Base-by-base conservation (phyloP, 306 rosid genomes). In the Cyamopsis tetragonoloba region DNA sequence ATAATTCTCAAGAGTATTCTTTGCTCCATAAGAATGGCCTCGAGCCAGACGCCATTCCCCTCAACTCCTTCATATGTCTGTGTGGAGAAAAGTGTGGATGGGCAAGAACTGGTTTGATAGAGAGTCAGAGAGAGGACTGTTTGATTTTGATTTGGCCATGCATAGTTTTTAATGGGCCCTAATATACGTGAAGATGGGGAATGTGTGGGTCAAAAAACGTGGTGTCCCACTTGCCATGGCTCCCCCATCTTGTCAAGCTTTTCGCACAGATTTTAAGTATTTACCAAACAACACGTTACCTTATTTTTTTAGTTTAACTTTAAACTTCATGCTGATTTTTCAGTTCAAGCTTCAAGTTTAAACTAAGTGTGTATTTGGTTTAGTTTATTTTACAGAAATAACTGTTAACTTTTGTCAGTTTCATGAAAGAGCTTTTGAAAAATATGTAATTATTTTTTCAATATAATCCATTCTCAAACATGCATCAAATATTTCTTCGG, bases 31-130 rank as follows among this genome's bases (percentile, higher is more conserved):
- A 39, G 70, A 80, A 79, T 72, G 87, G 84, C 83, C 81, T 90
- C 99, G 97, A 90, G 86, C 95, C 97, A 88, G 89, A 83, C 96
- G 80, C 72, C 95, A 85, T 90, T 88, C 90, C 88, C 96, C 99
- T 83, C 86, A 93, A 80, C 96, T 70, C 62, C 26, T 69, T 79
- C 66, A 41, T 63, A 58, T 57, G 66, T 28, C 14, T 44, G n/a
- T 19, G n/a, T 18, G 60, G 62, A 71, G 39, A 39, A 63, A 57
- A 31, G 17, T 30, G 20, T 5, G 30, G 27, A 44, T 66, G 73
- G 55, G 77, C 63, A 41, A 53, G 67, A 43, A 22, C 34, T 30
- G 83, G 60, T 71, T 71, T 58, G 62, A 57, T 70, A 77, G 73
- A 58, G 78, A 66, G 41, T 41, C 30, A 55, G 56, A 35, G 56